Percentiles rank a stretch among this genome's conserved stretches.
Evolutionary conservation across 495 filamentous ascomycete species (phyloP).

Genomic region (Penicillium soppii): DNA sequence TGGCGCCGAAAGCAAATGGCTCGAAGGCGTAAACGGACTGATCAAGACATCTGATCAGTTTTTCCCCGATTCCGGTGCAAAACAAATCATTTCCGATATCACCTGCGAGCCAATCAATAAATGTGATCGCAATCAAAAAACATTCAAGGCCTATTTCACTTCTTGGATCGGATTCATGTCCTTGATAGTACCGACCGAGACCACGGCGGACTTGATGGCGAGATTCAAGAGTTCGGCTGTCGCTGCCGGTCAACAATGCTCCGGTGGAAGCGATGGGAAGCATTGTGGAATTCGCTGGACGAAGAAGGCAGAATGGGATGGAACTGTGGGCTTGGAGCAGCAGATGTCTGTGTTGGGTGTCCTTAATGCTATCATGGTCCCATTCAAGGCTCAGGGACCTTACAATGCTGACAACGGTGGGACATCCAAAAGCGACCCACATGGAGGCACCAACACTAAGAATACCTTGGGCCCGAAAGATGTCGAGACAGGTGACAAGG

Average conservation of each 20-base stretch:
- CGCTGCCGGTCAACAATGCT: constrained; percentile 61
- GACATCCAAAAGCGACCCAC: constrained; percentile 56
- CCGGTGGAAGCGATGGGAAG: constrained; percentile 47
- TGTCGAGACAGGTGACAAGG: constrained; percentile 54
- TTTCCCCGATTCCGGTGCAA: constrained; percentile 56
- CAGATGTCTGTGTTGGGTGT: constrained; percentile 58
- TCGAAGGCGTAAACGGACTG: constrained; percentile 51
- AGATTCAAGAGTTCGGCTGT: constrained; percentile 40
- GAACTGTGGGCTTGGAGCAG: constrained; percentile 46
- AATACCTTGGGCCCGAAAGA: constrained; percentile 15
- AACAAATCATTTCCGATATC: constrained; percentile 43
- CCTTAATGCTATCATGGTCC: constrained; percentile 48
- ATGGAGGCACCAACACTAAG: constrained; percentile 41
- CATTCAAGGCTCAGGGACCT: constrained; percentile 40
- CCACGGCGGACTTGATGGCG: neutral
- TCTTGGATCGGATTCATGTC: constrained; percentile 65
- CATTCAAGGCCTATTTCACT: constrained; percentile 71
- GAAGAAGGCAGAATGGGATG: constrained; percentile 37
- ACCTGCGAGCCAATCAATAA: constrained; percentile 61
- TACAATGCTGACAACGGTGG: constrained; percentile 58
- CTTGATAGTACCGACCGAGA: constrained; percentile 26
- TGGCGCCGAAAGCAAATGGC: constrained; percentile 47
- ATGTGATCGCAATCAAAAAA: constrained; percentile 66
- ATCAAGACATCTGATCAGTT: constrained; percentile 39
- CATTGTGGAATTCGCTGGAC: constrained; percentile 51